Evolutionary conservation across 75 land plant species (phyloP).

Genomic region (Isoetes taiwanensis): DNA sequence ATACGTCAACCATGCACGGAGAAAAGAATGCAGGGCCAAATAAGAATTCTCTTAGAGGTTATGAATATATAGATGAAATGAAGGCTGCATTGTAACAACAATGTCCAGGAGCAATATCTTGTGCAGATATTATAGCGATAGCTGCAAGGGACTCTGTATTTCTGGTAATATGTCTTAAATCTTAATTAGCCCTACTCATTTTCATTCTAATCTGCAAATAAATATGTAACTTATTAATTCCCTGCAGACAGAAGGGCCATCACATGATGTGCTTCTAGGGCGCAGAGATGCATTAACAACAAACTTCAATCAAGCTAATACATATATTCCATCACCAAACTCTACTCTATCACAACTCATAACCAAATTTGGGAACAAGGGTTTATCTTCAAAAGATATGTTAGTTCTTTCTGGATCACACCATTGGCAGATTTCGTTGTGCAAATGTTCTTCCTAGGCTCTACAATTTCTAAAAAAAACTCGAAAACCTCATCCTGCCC

Average conservation of each 20-base stretch:
- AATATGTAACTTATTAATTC: not conserved
- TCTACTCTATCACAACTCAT: constrained; percentile 3
- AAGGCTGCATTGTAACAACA: not conserved
- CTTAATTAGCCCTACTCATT: not conserved
- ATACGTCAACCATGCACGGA: not conserved
- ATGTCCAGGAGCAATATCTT: not conserved
- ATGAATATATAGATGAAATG: not conserved
- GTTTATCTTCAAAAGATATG: not conserved
- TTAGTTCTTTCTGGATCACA: not conserved
- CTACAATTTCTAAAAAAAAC: constrained; percentile 1
- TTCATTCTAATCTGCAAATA: not conserved
- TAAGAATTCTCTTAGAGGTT: not conserved
- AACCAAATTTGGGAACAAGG: not conserved
- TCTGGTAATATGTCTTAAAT: not conserved
- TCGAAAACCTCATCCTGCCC: not conserved
- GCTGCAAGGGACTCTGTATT: not conserved
- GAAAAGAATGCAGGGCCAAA: constrained; percentile 1
- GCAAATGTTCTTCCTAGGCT: not conserved
- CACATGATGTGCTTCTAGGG: not conserved
- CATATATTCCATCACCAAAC: not conserved
- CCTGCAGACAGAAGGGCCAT: constrained; percentile 1
- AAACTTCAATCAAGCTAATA: not conserved
- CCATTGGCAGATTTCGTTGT: not conserved
- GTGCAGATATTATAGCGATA: not conserved
- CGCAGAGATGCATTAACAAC: not conserved